Evolutionary conservation across 2,329 filamentous ascomycete genomes (phyloP).

Genomic region (Fonsecaea erecta): DNA sequence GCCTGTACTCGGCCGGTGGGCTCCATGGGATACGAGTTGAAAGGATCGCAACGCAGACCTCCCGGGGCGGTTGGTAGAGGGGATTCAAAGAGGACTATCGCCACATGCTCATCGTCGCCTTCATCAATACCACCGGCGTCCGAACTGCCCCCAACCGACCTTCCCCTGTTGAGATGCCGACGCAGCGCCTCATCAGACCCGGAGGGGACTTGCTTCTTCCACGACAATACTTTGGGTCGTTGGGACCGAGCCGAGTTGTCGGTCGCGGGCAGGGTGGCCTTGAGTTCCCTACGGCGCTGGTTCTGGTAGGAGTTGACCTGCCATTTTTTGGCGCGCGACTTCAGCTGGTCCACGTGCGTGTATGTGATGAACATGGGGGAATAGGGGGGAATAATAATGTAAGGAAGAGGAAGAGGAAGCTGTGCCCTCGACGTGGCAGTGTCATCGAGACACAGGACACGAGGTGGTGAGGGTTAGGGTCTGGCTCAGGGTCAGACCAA

Average conservation of each 20-base stretch:
- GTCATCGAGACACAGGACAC: background rate
- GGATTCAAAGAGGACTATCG: background rate
- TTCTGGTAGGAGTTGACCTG: constrained; percentile 20
- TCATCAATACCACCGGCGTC: background rate
- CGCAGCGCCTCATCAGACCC: background rate
- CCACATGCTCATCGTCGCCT: background rate
- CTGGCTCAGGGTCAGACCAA: background rate
- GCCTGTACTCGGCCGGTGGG: background rate
- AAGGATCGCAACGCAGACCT: constrained; percentile 16
- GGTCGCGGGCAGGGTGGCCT: constrained; percentile 1
- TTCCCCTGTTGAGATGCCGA: too few species aligned
- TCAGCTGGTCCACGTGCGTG: constrained; percentile 17
- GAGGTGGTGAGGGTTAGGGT: too few species aligned
- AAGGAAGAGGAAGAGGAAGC: background rate
- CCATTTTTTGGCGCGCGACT: constrained; percentile 17
- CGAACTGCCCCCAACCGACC: too few species aligned
- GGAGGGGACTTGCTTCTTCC: background rate
- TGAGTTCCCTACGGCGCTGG: constrained; percentile 8
- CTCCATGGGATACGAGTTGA: constrained; percentile 20
- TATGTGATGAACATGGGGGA: constrained; percentile 17
- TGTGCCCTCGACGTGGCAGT: background rate
- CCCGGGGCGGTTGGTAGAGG: background rate
- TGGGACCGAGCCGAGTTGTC: background rate
- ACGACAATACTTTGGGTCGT: background rate
- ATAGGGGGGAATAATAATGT: too few species aligned